Conservation (phyloP, 2,329 filamentous ascomycete genomes). For the Microdochium paspali region DNA sequence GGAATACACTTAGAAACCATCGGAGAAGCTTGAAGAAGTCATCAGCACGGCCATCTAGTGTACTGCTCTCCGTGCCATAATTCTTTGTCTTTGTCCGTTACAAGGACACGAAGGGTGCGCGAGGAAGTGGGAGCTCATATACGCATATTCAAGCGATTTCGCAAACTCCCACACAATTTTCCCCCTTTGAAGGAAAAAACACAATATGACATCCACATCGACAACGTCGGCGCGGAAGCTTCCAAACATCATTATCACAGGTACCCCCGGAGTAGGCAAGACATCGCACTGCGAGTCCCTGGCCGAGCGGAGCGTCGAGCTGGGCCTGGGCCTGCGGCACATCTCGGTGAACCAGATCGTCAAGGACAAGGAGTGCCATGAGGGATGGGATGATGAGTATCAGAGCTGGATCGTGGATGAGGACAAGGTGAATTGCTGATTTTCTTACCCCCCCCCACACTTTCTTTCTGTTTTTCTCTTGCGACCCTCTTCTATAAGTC, state of each 20-base stretch:
- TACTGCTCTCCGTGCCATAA: too few relatives aligned
- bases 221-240: conserved; percentile 29
- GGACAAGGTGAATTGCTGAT: conserved; percentile 60
- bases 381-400: conserved; percentile 77
- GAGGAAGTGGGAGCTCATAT: too few relatives aligned
- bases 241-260: conserved; percentile 92
- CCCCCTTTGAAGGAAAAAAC: conserved; percentile 3
- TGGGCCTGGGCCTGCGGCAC: conserved; percentile 73
- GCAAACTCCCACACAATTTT: too few relatives aligned
- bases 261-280: conserved; percentile 93
- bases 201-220: conserved; percentile 3
- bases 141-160: too few relatives aligned
- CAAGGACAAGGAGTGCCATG: conserved; percentile 79
- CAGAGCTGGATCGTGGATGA: conserved; percentile 93
- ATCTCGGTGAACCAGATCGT: conserved; percentile 85
- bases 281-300: conserved; percentile 83
- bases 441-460: conserved; percentile 1
- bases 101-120: too few relatives aligned
- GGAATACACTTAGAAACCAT: too few relatives aligned
- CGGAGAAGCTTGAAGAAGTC: too few relatives aligned
- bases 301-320: conserved; percentile 63
- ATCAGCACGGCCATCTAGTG: too few relatives aligned
- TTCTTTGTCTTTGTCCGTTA: too few relatives aligned
- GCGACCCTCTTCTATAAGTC: neutral
- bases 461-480: conserved; percentile 3